Conservation (phyloP, 2,329 filamentous ascomycete species). For the Huntiella savannae region DNA sequence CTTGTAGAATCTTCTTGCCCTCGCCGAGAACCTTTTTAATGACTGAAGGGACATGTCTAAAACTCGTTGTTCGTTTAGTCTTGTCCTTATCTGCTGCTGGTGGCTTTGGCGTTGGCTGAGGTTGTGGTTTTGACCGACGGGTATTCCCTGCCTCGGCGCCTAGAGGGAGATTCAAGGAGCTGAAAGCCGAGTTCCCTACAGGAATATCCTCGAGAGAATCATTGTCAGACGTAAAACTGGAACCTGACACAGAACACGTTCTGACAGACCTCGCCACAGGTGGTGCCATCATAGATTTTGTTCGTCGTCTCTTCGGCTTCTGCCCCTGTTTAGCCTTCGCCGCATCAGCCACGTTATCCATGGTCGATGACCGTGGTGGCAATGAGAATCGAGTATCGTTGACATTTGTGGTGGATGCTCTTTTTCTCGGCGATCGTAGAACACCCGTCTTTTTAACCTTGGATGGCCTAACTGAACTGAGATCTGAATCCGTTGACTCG, state of each 20-base stretch:
- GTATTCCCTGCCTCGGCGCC: slow-evolving; percentile 25
- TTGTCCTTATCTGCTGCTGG: slow-evolving; percentile 13
- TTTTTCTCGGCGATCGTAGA: neutral
- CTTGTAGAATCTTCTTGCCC: slow-evolving; percentile 44
- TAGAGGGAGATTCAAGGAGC: slow-evolving; percentile 38
- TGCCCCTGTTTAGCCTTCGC: neutral
- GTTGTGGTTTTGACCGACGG: slow-evolving; percentile 19
- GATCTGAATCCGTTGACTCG: neutral
- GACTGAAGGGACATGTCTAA: slow-evolving; percentile 42
- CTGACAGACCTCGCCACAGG: slow-evolving; percentile 7
- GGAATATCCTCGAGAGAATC: slow-evolving; percentile 30
- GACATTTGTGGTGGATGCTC: neutral
- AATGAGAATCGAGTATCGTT: neutral
- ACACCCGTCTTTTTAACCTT: slow-evolving; percentile 4
- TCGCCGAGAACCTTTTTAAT: slow-evolving; percentile 45
- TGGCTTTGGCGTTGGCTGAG: neutral
- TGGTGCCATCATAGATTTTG: slow-evolving; percentile 8
- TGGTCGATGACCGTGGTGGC: neutral
- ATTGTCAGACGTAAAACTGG: slow-evolving; percentile 18
- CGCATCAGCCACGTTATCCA: neutral
- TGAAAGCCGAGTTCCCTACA: slow-evolving; percentile 48
- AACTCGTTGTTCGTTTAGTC: slow-evolving; percentile 32
- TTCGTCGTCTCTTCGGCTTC: slow-evolving; percentile 3
- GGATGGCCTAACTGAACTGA: slow-evolving; percentile 2
- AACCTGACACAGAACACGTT: slow-evolving; percentile 14